Evolutionary conservation across 371 early-diverging fungal genomes (phyloP), one percentile per base, ranked within the genome.

Genomic region (Syncephalastrum sp.): DNA sequence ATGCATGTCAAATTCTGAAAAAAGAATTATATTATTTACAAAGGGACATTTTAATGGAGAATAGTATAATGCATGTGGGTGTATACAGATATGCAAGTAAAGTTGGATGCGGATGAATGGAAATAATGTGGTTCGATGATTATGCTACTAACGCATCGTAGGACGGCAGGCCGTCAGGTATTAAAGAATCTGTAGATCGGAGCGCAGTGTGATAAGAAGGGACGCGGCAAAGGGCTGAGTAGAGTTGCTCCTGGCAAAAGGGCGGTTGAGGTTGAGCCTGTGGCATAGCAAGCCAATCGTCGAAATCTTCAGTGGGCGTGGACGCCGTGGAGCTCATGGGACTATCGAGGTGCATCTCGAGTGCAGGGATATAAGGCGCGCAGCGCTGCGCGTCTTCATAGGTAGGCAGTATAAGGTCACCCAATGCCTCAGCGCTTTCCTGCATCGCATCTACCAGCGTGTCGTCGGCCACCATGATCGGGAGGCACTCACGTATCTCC

Each of bases 401-500:
- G 7, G 59, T 58, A 10, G 59, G 59, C 19, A 58, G 46, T 12
- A 45, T 3, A 4, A 42, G 42, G 23, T 45, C 46, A 10, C 38
- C 38, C 38, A 33, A 8, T 33, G 38, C 38, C 13, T 43, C 54
- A 43, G 17, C 25, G 17, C 6, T 17, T 6, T 50, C 50, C n/a
- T 50, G 23, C 47, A 46, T 10, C 10, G 27, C 15, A n/a, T 57
- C 50, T 13, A 48, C 27, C n/a, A 49, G 23, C n/a, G 21, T 12
- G n/a, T 27, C 49, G 29, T 57, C 21, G 16, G 59, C 45, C 16
- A 75, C 61, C 3, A 63, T 52, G 15, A 75, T 50, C 1, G 76
- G 72, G 21, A 75, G 50, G 3, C 70, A 54, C 0, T 70, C 68
- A 13, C 76, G 62, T 8, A 75, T 42, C 50, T 75, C 76, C 1